Base-by-base conservation (phyloP, 768 basidiomycete species). In the Crepidotus variabilis region DNA sequence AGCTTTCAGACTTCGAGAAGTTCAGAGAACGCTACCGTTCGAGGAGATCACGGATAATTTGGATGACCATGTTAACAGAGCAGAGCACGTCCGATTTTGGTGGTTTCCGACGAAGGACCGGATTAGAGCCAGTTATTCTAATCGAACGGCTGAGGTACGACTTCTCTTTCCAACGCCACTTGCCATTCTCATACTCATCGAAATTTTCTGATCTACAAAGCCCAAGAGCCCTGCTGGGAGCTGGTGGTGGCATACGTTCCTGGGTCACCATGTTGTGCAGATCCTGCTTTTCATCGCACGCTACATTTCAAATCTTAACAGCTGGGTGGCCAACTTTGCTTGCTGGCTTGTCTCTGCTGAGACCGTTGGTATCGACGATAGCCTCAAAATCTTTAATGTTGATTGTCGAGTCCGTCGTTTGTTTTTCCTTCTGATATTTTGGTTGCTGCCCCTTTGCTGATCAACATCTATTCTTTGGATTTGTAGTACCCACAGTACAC, bases 401-500 rank as follows among this genome's bases (percentile, higher is more conserved):
- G 95, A 98, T 61, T 94, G 92, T 72, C 80, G 91, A 73, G 92
- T 94, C n/a, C n/a, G n/a, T 69, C 65, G 91, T 78, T 23, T 52
- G 18, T 22, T 8, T 16, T n/a, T 21, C 11, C n/a, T 46, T 34
- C 36, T 47, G 6, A 21, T 33, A 36, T 49, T 43, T 34, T 39
- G 13, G 11, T 47, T 32, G 35, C 39, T 24, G 32, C 32, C 28
- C 32, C 45, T 49, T 50, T 24, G 32, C 39, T 48, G 32, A 52
- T 48, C 57, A 54, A 50, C 50, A 57, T 56, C 65, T 56, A 18
- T 45, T 47, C n/a, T 33, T 11, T 10, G 46, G 9, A 14, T 86
- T 84, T 86, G 82, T 67, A 94, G 93, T 92, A 88, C 71, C 86
- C 85, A 1, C 94, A 98, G 71, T 88, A 94, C 70, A 98, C 97